A percentile compares a stretch with the other conserved stretches of the same genome.
Conservation (phyloP, 176 grass and related monocot genomes). For the Aechmea fasciata region DNA sequence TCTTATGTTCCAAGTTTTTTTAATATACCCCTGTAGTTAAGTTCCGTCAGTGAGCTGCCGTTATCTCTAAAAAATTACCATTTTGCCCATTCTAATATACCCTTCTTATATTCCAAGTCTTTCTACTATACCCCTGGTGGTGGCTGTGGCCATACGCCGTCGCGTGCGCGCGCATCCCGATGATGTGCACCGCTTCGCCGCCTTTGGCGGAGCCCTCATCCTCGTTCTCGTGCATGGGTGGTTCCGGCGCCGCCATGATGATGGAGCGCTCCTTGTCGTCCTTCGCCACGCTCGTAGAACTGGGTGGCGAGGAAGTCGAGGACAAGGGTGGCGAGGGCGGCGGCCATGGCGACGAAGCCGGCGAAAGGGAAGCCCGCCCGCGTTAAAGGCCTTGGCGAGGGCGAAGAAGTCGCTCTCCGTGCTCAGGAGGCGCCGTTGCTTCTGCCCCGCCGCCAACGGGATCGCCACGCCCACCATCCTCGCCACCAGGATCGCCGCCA, state of each 20-base stretch:
- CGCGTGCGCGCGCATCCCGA: slow-evolving; percentile 8
- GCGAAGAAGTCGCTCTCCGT: slow-evolving; percentile 26
- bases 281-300: slow-evolving; percentile 26
- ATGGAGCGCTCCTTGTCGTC: slow-evolving; percentile 7
- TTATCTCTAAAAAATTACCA: too few species aligned
- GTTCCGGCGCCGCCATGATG: slow-evolving; percentile 5
- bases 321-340: slow-evolving; percentile 63
- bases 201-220: background rate
- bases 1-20: too few species aligned
- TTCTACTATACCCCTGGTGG: background rate
- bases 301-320: slow-evolving; percentile 64
- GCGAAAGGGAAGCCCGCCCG: slow-evolving; percentile 73
- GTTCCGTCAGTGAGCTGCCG: too few species aligned
- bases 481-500: too few species aligned
- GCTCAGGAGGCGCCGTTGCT: slow-evolving; percentile 1
- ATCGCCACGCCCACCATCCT: too few species aligned
- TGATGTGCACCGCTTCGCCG: background rate
- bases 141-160: slow-evolving; percentile 11
- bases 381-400: slow-evolving; percentile 59
- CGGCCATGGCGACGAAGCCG: slow-evolving; percentile 84
- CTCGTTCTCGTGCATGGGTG: background rate
- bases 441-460: background rate
- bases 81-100: too few species aligned
- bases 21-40: too few species aligned
- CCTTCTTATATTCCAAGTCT: too few species aligned